These are phyloP conservation scores for Cladosporium sp. DNA, from an alignment of 2,329 filamentous ascomycete species.

Conservation along the genomic window DNA sequence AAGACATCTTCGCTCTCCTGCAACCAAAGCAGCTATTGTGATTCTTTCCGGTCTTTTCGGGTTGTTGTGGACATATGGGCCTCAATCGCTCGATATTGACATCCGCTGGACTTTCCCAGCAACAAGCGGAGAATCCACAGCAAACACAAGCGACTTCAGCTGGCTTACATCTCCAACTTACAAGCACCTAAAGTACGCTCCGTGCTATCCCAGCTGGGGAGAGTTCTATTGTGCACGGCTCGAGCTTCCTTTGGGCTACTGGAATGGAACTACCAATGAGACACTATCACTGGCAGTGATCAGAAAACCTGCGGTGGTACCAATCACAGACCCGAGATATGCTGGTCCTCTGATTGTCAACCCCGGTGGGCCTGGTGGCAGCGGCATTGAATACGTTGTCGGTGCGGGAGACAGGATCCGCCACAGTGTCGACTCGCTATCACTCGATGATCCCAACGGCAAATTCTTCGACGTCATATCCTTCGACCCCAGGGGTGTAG, in stretches of 20 bases:
- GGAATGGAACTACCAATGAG: constrained; percentile 38
- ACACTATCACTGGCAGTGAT: constrained; percentile 47
- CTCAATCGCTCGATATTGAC: background rate
- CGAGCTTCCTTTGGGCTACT: constrained; percentile 49
- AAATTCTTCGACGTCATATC: constrained; percentile 46
- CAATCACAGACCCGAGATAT: constrained; percentile 42
- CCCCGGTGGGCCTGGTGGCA: constrained; percentile 47
- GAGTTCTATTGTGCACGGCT: constrained; percentile 51
- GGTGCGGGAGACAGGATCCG: constrained; percentile 25
- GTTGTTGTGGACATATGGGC: background rate
- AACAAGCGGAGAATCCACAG: background rate
- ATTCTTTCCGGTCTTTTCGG: background rate
- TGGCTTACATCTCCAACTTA: constrained; percentile 20
- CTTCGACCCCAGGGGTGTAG: constrained; percentile 49
- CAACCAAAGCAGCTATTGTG: background rate
- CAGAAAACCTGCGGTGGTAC: constrained; percentile 47
- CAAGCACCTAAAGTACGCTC: constrained; percentile 22
- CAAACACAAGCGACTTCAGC: constrained; percentile 18
- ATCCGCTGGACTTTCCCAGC: background rate
- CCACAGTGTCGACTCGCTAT: constrained; percentile 23
- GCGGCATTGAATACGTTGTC: constrained; percentile 39
- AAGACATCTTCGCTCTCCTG: background rate
- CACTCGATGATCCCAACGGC: constrained; percentile 23
- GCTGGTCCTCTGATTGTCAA: constrained; percentile 46
- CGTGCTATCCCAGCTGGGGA: constrained; percentile 41